Evolutionary conservation across 2,329 filamentous ascomycete genomes (phyloP).

Genomic region (Colletotrichum ledebouriae): DNA sequence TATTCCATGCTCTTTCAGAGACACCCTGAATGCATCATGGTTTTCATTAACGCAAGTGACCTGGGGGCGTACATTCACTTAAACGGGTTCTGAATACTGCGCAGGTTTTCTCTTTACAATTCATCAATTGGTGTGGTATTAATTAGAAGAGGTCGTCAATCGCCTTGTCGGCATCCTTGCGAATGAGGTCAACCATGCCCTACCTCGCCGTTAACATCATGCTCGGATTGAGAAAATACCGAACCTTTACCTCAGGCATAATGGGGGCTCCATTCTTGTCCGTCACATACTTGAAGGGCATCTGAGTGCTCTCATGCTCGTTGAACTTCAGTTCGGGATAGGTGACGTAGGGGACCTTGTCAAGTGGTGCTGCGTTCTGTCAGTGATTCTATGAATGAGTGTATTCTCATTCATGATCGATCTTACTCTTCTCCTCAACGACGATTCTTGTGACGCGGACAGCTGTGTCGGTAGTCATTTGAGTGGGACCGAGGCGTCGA

Average conservation of each 20-base stretch:
- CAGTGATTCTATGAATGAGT: constrained; percentile 12
- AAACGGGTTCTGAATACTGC: not conserved
- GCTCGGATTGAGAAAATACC: not conserved
- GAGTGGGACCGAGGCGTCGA: constrained; percentile 87
- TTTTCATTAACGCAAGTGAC: no score
- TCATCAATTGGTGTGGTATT: constrained; percentile 38
- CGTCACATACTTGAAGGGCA: constrained; percentile 97
- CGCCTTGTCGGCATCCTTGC: constrained; percentile 92
- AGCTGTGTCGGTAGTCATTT: constrained; percentile 99
- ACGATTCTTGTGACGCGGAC: constrained; percentile 94
- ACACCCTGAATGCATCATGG: no score
- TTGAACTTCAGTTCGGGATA: constrained; percentile 91
- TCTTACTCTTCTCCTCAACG: constrained; percentile 83
- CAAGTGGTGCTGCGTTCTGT: constrained; percentile 73
- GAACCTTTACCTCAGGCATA: constrained; percentile 83
- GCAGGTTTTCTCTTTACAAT: constrained; percentile 5
- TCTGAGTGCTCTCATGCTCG: constrained; percentile 93
- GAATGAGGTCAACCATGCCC: constrained; percentile 96
- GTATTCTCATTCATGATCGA: not conserved
- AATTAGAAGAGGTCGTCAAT: constrained; percentile 84
- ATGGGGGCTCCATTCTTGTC: constrained; percentile 81
- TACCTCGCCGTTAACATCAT: constrained; percentile 54
- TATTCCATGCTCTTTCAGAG: no score
- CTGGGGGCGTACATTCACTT: not conserved
- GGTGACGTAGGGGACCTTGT: constrained; percentile 85